Base-by-base conservation (phyloP, 1,284 basidiomycete genomes). In the Malassezia caprae region DNA sequence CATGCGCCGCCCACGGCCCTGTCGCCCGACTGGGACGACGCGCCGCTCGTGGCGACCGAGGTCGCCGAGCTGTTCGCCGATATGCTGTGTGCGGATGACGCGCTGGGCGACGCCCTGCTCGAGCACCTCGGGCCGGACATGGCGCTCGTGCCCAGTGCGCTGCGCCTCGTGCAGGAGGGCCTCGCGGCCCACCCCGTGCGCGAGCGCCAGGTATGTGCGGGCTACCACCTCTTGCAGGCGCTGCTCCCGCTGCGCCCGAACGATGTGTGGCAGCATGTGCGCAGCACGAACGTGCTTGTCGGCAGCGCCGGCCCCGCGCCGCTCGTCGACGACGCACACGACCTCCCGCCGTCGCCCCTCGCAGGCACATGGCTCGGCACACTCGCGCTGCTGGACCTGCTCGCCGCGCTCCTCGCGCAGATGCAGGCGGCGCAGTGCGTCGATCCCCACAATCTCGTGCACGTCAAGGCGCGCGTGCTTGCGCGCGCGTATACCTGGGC, bases 231-330 rank as follows among this genome's bases (percentile, higher is more conserved):
- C 8, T 79, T 91, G n/a, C 81, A 86, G 8, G 82, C 83, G 0
- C 78, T 91, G 28, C 79, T 90, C 1, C 85, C 85, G 0, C 79
- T 78, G 43, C 84, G 85, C 64, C 84, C 87, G 1, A 82, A 83
- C 54, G 81, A 84, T 1, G 84, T 90, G 17, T 91, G 89, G 88
- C 78, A 89, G 6, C 88, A 85, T 65, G 80, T 89, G 26, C 83
- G 87, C 11, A 87, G 86, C 2, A 85, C 87, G 1, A 79, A 82
- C 1, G 78, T 83, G 5, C 78, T 91, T 15, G 88, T 90, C 69
- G 85, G 86, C 13, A 79, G 63, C 44, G 48, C 65, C 8, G 63
- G 61, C 43, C 32, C 58, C 0, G 37, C 63, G 19, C 61, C 67
- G 45, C 55, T 57, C 15, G 11, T 24, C 17, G 47, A 42, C 15